Base-by-base conservation (phyloP, 441 rosid genomes). In the Pelargonium myrrhifolium region DNA sequence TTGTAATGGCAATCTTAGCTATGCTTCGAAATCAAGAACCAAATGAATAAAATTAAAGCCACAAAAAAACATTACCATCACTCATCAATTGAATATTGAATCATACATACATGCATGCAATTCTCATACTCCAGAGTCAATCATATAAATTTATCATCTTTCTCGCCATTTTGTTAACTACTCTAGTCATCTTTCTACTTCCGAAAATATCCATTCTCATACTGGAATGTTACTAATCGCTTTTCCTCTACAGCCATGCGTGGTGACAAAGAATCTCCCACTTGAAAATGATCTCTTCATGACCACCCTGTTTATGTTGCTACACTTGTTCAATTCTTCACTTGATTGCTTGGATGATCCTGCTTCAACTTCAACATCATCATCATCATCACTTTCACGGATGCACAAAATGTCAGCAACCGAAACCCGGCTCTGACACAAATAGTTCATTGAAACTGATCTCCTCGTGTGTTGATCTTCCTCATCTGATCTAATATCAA, bases 221-320 rank as follows among this genome's bases (percentile, higher is more conserved):
- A 82, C 72, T 15, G 73, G 76, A 56, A 68, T 39, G 47, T 35
- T 35, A 35, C 6, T 6, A 43, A 67, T 21, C 12, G 64, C 28
- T 42, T 42, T 42, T 9, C 24, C 60, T 70, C 82, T 81, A 22
- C 60, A 55, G 47, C 83, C 88, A 65, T 79, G 86, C 61, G 80
- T 45, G 35, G 72, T 68, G 40, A 79, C 82, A 51, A 77, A 74
- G 61, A 87, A 78, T 75, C 82, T 80, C 47, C 85, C 90, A 71
- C 89, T 81, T 6, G 96, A 88, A 71, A 82, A 79, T 3, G 96
- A 86, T 74, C 92, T 84, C 78, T 83, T 89, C 78, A 80, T 75
- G 0, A 65, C 58, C 64, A 43, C 74, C 51, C 74, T 68, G 43
- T 64, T 77, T 40, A 39, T 66, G 22, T 66, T 68, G 65, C 71